Evolutionary conservation across 163 green algal species (phyloP).

Genomic region (Prototheca wickerhamii): DNA sequence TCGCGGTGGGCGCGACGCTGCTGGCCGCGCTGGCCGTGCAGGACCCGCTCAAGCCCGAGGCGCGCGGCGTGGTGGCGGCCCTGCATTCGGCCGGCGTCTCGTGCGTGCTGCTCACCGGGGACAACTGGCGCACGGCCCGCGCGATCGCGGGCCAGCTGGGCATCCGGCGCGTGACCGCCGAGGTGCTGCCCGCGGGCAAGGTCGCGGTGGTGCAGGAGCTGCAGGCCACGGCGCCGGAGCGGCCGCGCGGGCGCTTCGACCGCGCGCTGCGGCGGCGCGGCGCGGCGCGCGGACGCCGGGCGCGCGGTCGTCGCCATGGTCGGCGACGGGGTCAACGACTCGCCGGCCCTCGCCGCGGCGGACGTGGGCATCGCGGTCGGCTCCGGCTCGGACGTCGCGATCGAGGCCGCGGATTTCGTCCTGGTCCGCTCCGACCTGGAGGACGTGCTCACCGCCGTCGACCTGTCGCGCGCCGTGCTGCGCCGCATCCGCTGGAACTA

Average conservation of each 20-base stretch:
- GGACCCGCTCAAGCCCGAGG: conserved; percentile 80
- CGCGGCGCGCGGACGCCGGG: no score
- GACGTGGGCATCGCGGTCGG: conserved; percentile 93
- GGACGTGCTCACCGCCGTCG: conserved; percentile 79
- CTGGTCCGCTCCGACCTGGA: conserved; percentile 77
- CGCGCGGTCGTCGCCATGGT: conserved; percentile 75
- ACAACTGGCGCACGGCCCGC: conserved; percentile 65
- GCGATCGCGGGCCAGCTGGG: conserved; percentile 46
- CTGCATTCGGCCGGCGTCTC: conserved; percentile 41
- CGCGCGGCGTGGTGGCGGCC: conserved; percentile 58
- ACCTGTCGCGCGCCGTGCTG: conserved; percentile 75
- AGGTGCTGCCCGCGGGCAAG: conserved; percentile 47
- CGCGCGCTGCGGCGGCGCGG: no score
- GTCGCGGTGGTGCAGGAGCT: conserved; percentile 22
- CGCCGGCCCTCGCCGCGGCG: conserved; percentile 79
- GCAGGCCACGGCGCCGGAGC: conserved; percentile 14
- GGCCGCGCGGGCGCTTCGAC: no score
- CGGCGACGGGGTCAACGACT: conserved; percentile 95
- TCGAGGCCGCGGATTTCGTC: conserved; percentile 88
- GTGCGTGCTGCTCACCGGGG: conserved; percentile 59
- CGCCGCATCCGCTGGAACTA: conserved; percentile 76
- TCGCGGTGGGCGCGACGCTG: conserved; percentile 38
- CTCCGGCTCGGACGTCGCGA: conserved; percentile 73
- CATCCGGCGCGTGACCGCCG: conserved; percentile 40
- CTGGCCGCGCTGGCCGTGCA: conserved; percentile 57